These are phyloP conservation scores for Hymenoscyphus salicellus DNA, from an alignment of 2,329 filamentous ascomycete genomes.

Conservation along the genomic window DNA sequence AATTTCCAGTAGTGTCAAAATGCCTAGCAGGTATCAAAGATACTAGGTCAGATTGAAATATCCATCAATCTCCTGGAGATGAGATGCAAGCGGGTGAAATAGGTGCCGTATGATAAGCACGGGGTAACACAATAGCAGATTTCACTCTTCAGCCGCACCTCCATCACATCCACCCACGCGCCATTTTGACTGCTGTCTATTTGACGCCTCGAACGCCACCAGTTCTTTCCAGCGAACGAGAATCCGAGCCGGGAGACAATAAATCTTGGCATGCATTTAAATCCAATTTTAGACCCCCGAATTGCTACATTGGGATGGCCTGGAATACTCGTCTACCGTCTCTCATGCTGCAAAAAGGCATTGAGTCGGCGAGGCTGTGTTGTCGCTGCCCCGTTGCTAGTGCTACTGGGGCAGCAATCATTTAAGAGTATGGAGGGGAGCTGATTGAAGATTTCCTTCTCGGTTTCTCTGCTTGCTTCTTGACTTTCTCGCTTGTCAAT, in stretches of 20 bases:
- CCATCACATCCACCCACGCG: conserved; percentile 2
- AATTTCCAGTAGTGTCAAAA: no score
- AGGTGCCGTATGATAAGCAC: neutral
- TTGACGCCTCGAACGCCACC: conserved; percentile 7
- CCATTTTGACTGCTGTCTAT: neutral
- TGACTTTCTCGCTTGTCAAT: neutral
- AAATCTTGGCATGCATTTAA: conserved; percentile 3
- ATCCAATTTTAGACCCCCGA: conserved; percentile 4
- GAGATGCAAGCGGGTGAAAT: neutral
- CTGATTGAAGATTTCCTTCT: neutral
- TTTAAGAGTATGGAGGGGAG: neutral
- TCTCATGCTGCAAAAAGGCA: conserved; percentile 1
- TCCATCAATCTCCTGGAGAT: no score
- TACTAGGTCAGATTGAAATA: no score
- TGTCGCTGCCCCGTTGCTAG: neutral
- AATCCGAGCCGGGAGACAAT: neutral
- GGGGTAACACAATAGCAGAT: neutral
- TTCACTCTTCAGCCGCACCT: conserved; percentile 7
- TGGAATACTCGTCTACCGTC: neutral
- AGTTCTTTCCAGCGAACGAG: neutral
- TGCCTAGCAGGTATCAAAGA: no score
- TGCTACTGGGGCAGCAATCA: neutral
- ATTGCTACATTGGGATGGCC: conserved; percentile 3
- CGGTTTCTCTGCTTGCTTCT: neutral
- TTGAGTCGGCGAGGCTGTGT: conserved; percentile 8